Percentiles rank a stretch among this genome's conserved stretches.
These are phyloP conservation scores for Clitoria ternatea DNA, from an alignment of 306 rosid genomes.

Conservation along the genomic window DNA sequence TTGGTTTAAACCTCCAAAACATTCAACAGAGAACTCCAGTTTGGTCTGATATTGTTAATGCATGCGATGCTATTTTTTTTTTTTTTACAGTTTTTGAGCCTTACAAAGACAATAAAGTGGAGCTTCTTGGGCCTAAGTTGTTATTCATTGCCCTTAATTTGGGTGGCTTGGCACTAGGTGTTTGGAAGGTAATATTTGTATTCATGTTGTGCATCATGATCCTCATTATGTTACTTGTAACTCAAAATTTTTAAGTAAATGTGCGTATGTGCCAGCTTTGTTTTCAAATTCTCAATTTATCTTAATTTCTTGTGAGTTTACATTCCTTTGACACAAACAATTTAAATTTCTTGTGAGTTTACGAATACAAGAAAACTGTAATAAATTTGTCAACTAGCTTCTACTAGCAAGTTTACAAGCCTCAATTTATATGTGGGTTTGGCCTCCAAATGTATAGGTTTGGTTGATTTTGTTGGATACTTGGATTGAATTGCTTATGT, in stretches of 20 bases:
- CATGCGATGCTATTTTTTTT: neutral
- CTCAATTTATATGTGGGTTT: neutral
- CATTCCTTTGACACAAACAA: neutral
- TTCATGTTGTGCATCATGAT: neutral
- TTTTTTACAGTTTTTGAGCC: slow-evolving; percentile 89
- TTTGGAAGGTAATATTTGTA: slow-evolving; percentile 52
- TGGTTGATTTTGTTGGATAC: slow-evolving; percentile 1
- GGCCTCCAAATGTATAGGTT: neutral
- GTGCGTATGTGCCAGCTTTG: neutral
- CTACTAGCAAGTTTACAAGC: neutral
- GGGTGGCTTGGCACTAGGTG: slow-evolving; percentile 86
- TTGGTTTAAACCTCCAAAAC: neutral
- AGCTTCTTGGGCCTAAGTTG: slow-evolving; percentile 90
- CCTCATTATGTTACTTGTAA: neutral
- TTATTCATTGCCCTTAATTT: slow-evolving; percentile 89
- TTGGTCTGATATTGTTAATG: slow-evolving; percentile 13
- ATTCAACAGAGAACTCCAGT: neutral
- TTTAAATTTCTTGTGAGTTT: neutral
- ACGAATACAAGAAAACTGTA: neutral
- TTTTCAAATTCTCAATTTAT: neutral
- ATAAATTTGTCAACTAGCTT: neutral
- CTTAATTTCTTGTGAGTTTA: neutral
- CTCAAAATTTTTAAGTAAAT: neutral
- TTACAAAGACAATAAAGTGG: slow-evolving; percentile 85
- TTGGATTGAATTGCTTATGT: slow-evolving; percentile 3